Percentiles rank a stretch among this genome's conserved stretches.
phyloP scores from a whole-genome alignment of 1,284 basidiomycete genomes.

The Cutaneotrichosporon dermatis region DNA sequence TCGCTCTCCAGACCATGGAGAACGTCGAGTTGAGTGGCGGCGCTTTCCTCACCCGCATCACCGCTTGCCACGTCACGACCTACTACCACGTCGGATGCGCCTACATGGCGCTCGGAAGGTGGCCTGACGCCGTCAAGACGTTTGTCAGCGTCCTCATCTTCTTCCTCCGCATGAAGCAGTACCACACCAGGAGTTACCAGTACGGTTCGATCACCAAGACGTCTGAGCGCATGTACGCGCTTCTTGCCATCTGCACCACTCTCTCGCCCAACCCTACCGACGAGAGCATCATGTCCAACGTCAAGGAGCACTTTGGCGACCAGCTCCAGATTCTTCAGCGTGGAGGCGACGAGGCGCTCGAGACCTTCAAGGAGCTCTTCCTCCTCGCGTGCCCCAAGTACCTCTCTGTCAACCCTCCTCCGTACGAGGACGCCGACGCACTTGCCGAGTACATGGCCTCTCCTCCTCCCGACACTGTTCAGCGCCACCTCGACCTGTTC shows the following conservation, averaged over 20 bases:
- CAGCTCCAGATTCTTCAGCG: conserved; percentile 80
- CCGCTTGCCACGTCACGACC: conserved; percentile 75
- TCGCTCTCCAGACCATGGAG: conserved; percentile 89
- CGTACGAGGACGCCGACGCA: conserved; percentile 75
- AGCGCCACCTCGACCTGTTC: conserved; percentile 78
- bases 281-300: conserved; percentile 88
- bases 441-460: conserved; percentile 58
- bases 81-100: conserved; percentile 96
- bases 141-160: conserved; percentile 92
- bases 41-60: conserved; percentile 81
- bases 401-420: conserved; percentile 87
- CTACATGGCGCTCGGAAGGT: conserved; percentile 90
- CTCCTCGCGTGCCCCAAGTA: conserved; percentile 93
- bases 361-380: conserved; percentile 91
- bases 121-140: conserved; percentile 89
- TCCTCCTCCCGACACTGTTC: conserved; percentile 65
- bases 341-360: conserved; percentile 62
- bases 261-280: conserved; percentile 85
- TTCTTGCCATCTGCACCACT: conserved; percentile 88
- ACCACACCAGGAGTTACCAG: conserved; percentile 92
- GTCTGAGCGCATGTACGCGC: conserved; percentile 93
- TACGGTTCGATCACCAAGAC: conserved; percentile 99
- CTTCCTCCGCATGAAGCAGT: conserved; percentile 86
- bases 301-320: conserved; percentile 89
- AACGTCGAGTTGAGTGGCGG: conserved; percentile 78